Conservation (phyloP, 2,329 filamentous ascomycete genomes). For the Pyricularia pennisetigena region DNA sequence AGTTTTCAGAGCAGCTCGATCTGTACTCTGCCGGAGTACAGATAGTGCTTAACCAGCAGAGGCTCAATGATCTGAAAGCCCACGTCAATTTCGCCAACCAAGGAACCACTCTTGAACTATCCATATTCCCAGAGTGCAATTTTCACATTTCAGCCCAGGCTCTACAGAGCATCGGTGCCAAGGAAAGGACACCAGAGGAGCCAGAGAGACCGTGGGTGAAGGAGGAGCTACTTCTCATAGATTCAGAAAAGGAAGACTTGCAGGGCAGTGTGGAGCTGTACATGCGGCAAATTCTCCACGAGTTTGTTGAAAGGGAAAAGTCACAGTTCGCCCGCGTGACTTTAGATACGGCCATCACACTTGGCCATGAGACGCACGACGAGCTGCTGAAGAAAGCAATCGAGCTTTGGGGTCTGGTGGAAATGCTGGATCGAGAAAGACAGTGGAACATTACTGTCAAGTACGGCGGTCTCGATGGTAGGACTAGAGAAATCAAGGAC, state of each 20-base stretch:
- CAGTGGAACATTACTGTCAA: slow-evolving; percentile 49
- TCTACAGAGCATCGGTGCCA: slow-evolving; percentile 25
- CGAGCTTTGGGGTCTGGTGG: slow-evolving; percentile 55
- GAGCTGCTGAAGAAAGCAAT: slow-evolving; percentile 47
- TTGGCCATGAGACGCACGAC: slow-evolving; percentile 39
- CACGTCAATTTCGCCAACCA: slow-evolving; percentile 37
- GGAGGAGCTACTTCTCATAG: slow-evolving; percentile 40
- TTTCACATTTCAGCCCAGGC: slow-evolving; percentile 33
- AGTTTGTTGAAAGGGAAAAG: slow-evolving; percentile 49
- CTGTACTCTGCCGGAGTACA: slow-evolving; percentile 56
- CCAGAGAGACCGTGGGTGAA: slow-evolving; percentile 2
- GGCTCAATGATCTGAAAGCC: slow-evolving; percentile 44
- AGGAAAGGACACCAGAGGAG: slow-evolving; percentile 10
- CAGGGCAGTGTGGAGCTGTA: slow-evolving; percentile 49
- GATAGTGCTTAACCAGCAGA: slow-evolving; percentile 49
- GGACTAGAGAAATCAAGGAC: slow-evolving; percentile 36
- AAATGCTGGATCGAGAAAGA: slow-evolving; percentile 54
- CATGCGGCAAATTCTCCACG: slow-evolving; percentile 45
- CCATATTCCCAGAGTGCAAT: slow-evolving; percentile 42
- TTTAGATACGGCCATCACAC: slow-evolving; percentile 35
- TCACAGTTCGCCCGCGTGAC: slow-evolving; percentile 51
- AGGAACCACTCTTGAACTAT: slow-evolving; percentile 43
- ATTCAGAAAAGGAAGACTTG: slow-evolving; percentile 51
- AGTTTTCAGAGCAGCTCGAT: slow-evolving; percentile 50
- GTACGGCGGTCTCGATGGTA: slow-evolving; percentile 5